Percentiles rank a stretch among this genome's conserved stretches.
Conservation (phyloP, 805 yeast genomes). For the Gaillardinia entomophila region DNA sequence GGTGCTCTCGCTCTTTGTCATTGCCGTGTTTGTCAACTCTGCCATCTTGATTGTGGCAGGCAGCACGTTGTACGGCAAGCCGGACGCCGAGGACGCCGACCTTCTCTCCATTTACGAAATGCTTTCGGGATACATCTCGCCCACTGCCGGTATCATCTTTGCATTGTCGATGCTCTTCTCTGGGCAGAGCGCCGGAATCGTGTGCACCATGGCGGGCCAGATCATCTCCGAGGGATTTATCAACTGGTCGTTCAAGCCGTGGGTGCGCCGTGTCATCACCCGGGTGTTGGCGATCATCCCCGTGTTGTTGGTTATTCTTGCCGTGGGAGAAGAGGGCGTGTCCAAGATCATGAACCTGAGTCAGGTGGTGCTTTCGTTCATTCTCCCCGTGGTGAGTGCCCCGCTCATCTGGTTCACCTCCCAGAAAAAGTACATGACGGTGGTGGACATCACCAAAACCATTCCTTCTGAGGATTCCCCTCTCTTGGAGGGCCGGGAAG, state of each 20-base stretch:
- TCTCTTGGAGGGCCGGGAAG: slow-evolving; percentile 6
- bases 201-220: slow-evolving; percentile 46
- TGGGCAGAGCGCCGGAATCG: slow-evolving; percentile 44
- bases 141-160: slow-evolving; percentile 40
- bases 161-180: slow-evolving; percentile 42
- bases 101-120: slow-evolving; percentile 39
- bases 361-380: slow-evolving; percentile 39
- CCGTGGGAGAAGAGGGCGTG: slow-evolving; percentile 39
- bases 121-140: slow-evolving; percentile 38
- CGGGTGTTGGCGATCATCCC: slow-evolving; percentile 38
- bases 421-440: slow-evolving; percentile 34
- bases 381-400: slow-evolving; percentile 39
- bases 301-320: slow-evolving; percentile 30
- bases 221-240: slow-evolving; percentile 42
- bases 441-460: slow-evolving; percentile 16
- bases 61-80: slow-evolving; percentile 33
- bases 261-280: slow-evolving; percentile 38
- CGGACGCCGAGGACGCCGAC: slow-evolving; percentile 43
- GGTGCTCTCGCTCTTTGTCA: slow-evolving; percentile 33
- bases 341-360: slow-evolving; percentile 40
- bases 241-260: slow-evolving; percentile 38
- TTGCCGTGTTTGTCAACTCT: slow-evolving; percentile 41
- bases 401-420: slow-evolving; percentile 42
- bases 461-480: slow-evolving; percentile 7
- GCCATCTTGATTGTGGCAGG: slow-evolving; percentile 43